These are phyloP conservation scores for Fusarium sp. DNA, from an alignment of 2,329 filamentous ascomycete species.

Conservation along the genomic window DNA sequence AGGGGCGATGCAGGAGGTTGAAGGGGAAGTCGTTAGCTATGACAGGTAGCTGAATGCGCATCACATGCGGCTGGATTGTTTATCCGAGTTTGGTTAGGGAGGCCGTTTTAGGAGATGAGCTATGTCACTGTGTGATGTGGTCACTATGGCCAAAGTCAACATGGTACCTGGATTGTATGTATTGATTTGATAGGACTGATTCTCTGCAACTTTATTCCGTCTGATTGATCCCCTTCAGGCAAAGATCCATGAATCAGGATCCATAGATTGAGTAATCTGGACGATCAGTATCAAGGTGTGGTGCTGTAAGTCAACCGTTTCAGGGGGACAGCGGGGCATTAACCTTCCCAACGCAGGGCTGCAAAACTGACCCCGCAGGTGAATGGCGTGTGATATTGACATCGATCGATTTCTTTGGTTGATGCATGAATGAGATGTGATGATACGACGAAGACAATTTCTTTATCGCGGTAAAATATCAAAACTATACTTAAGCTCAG, in stretches of 20 bases:
- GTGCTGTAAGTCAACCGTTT: slow-evolving; percentile 16
- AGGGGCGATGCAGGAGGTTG: slow-evolving; percentile 14
- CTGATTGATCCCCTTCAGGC: not conserved
- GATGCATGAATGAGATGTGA: slow-evolving; percentile 10
- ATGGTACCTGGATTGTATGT: not conserved
- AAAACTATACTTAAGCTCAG: not conserved
- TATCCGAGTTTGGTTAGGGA: slow-evolving; percentile 24
- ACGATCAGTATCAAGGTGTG: not conserved
- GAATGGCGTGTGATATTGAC: slow-evolving; percentile 16
- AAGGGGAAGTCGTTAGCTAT: slow-evolving; percentile 34
- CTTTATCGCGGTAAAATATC: not conserved
- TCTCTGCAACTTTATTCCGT: not conserved
- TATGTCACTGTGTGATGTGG: not conserved
- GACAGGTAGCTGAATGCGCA: slow-evolving; percentile 19
- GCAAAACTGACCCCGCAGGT: slow-evolving; percentile 20
- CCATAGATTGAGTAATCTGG: not conserved
- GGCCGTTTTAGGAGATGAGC: slow-evolving; percentile 13
- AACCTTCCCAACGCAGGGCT: not conserved
- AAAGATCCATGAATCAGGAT: not conserved
- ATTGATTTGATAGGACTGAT: not conserved
- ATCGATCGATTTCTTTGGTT: slow-evolving; percentile 16
- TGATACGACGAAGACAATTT: slow-evolving; percentile 8
- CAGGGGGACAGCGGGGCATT: slow-evolving; percentile 17
- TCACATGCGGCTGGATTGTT: slow-evolving; percentile 35
- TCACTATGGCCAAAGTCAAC: not conserved